Percentiles rank a stretch among this genome's conserved stretches.
Evolutionary conservation across 179 eudicot genomes (phyloP).

Genomic region (Gypsophila paniculata): DNA sequence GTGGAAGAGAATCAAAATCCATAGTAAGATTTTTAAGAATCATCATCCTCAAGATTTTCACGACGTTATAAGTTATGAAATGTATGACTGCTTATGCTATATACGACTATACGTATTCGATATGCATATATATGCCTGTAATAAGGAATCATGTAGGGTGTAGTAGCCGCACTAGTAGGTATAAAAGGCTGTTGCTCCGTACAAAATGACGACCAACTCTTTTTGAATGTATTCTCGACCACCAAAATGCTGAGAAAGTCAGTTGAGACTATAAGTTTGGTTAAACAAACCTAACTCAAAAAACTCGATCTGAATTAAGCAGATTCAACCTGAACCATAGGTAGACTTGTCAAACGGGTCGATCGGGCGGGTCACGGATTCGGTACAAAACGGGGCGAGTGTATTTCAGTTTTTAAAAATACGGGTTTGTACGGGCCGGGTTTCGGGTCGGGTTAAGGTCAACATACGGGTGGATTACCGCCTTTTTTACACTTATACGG

Average conservation of each 20-base stretch:
- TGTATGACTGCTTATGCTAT: constrained; percentile 23
- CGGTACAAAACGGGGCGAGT: no score
- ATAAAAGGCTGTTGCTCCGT: constrained; percentile 31
- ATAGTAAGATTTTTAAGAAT: constrained; percentile 23
- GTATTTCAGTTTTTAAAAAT: no score
- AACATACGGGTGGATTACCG: no score
- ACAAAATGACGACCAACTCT: constrained; percentile 22
- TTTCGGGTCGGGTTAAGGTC: no score
- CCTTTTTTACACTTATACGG: no score
- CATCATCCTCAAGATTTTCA: constrained; percentile 25
- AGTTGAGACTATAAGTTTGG: neutral
- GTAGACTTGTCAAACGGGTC: no score
- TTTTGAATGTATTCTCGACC: constrained; percentile 21
- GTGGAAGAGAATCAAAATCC: constrained; percentile 49
- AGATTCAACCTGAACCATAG: no score
- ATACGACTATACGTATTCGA: constrained; percentile 17
- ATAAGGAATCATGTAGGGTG: constrained; percentile 24
- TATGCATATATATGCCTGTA: constrained; percentile 19
- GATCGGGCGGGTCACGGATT: no score
- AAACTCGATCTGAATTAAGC: no score
- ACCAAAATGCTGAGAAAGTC: constrained; percentile 19
- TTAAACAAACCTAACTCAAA: no score
- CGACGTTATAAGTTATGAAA: constrained; percentile 15
- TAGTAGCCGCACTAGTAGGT: constrained; percentile 4
- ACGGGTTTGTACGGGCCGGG: no score